Percentiles rank a stretch among this genome's conserved stretches.
These are phyloP conservation scores for Populus simonii DNA, from an alignment of 345 rosid genomes.

Conservation along the genomic window DNA sequence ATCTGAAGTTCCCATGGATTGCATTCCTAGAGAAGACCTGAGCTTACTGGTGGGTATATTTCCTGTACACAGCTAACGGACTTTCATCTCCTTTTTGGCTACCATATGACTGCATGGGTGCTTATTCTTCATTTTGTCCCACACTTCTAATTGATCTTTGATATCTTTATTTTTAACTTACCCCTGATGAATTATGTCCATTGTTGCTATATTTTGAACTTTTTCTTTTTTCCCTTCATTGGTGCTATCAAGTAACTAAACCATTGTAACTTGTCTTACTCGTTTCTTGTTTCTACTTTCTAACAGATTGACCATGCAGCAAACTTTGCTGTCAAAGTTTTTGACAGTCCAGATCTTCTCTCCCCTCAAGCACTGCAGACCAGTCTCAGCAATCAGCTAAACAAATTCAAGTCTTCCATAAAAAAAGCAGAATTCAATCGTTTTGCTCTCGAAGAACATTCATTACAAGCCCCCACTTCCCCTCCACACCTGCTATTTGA, in stretches of 20 bases:
- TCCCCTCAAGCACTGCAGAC: conserved; percentile 25
- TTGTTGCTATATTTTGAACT: no score
- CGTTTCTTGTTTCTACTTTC: neutral
- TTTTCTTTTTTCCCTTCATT: no score
- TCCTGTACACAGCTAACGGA: no score
- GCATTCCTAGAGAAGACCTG: no score
- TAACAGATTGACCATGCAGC: conserved; percentile 32
- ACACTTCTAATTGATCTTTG: neutral
- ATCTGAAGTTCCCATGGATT: no score
- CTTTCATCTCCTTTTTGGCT: neutral
- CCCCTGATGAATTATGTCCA: neutral
- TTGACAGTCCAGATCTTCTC: conserved; percentile 23
- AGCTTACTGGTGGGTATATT: no score
- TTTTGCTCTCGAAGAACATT: conserved; percentile 2
- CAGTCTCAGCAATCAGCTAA: conserved; percentile 24
- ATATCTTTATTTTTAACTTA: neutral
- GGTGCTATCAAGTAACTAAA: neutral
- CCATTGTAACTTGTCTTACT: neutral
- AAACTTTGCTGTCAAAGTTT: conserved; percentile 21
- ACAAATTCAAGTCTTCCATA: conserved; percentile 12
- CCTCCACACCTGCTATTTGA: conserved; percentile 3
- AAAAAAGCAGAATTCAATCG: conserved; percentile 9
- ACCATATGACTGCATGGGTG: no score
- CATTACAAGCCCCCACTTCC: neutral
- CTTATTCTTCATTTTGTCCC: no score